These are phyloP conservation scores for Fragaria nilgerrensis DNA, from an alignment of 306 rosid genomes.

Conservation along the genomic window DNA sequence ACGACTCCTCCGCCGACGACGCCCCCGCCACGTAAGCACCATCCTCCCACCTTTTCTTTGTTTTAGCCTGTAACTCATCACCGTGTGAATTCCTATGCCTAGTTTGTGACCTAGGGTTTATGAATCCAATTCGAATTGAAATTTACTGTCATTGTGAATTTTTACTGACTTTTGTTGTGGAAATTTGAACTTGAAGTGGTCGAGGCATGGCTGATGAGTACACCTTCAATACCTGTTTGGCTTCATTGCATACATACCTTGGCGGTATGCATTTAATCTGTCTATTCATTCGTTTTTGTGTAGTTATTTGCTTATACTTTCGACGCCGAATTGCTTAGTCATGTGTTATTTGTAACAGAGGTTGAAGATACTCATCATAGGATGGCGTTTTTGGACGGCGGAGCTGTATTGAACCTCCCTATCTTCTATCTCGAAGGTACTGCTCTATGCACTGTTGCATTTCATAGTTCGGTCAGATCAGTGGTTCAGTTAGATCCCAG, in stretches of 20 bases:
- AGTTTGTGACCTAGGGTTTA: slow-evolving; percentile 19
- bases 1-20: slow-evolving; percentile 39
- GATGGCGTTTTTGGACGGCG: slow-evolving; percentile 76
- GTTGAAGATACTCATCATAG: slow-evolving; percentile 90
- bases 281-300: background rate
- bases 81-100: background rate
- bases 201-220: slow-evolving; percentile 34
- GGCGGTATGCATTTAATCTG: slow-evolving; percentile 55
- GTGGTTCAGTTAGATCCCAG: background rate
- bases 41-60: background rate
- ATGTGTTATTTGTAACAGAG: slow-evolving; percentile 45
- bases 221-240: slow-evolving; percentile 51
- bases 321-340: background rate
- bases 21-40: slow-evolving; percentile 47
- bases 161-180: slow-evolving; percentile 7
- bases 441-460: background rate
- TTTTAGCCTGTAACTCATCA: background rate
- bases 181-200: slow-evolving; percentile 22
- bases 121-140: background rate
- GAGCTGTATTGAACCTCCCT: slow-evolving; percentile 64
- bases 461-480: background rate
- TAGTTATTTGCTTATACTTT: background rate
- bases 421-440: slow-evolving; percentile 80
- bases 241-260: slow-evolving; percentile 83
- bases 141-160: background rate